A percentile compares a stretch with the other conserved stretches of the same genome.
Evolutionary conservation across 179 eudicot species (phyloP).

Genomic region (Drosera spatulata): DNA sequence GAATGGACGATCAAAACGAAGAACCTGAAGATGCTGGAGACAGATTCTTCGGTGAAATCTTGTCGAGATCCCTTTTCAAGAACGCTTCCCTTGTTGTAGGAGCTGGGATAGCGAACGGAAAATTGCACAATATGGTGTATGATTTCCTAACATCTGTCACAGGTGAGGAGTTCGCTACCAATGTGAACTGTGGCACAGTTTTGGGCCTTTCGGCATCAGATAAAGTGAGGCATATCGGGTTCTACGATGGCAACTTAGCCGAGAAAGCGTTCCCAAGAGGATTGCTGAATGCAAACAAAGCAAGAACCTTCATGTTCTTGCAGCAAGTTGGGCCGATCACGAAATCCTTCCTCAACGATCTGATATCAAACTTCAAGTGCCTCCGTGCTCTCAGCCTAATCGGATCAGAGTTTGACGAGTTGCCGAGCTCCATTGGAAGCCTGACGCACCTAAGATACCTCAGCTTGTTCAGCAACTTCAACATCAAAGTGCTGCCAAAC

Average conservation of each 20-base stretch:
- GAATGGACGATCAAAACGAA: background rate
- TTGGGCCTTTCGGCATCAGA: conserved; percentile 6
- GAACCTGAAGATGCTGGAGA: conserved; percentile 5
- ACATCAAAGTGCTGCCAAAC: conserved; percentile 25
- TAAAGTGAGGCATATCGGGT: conserved; percentile 17
- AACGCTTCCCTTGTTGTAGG: conserved; percentile 14
- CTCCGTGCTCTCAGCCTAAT: conserved; percentile 21
- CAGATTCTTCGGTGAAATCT: conserved; percentile 7
- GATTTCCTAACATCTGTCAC: conserved; percentile 6
- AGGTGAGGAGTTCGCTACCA: conserved; percentile 15
- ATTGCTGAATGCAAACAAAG: conserved; percentile 15
- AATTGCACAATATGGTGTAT: conserved; percentile 33
- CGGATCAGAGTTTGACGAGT: conserved; percentile 18
- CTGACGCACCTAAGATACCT: conserved; percentile 35
- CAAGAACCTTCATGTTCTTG: conserved; percentile 20
- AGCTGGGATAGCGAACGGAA: conserved; percentile 15
- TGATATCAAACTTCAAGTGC: conserved; percentile 12
- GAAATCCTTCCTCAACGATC: conserved; percentile 13
- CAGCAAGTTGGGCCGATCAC: conserved; percentile 10
- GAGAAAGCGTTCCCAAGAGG: conserved; percentile 9
- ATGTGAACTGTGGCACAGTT: conserved; percentile 8
- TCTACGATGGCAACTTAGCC: conserved; percentile 15
- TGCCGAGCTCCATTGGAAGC: conserved; percentile 34
- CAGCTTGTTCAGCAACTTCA: conserved; percentile 13
- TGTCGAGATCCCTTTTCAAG: conserved; percentile 32